Base-by-base conservation (phyloP, 2,329 filamentous ascomycete species). In the Metarhizium brunneum region DNA sequence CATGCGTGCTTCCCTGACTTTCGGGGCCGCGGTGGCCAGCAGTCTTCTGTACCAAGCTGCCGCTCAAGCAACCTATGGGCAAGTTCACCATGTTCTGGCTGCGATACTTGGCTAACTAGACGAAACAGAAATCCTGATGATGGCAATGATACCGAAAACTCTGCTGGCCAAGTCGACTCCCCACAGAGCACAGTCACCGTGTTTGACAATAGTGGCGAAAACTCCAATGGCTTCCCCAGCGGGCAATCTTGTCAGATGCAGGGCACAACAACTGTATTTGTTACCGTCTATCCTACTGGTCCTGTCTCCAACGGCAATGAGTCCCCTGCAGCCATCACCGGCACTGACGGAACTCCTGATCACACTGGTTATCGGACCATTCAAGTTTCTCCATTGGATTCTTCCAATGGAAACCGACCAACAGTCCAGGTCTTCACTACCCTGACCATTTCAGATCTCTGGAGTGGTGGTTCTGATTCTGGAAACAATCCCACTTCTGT, bases 201-300 rank as follows among this genome's bases (percentile, higher is more conserved):
- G 29, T 54, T 45, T 20, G 52, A 49, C 36, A 52, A 53, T 40
- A 47, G 47, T 35, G 54, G 57, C 6, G 29, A 54, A 40, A 52
- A 50, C 40, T 54, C 58, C 4, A 55, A 45, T 30, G 57, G 47
- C 35, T 43, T 48, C 4, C 29, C 50, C 38, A 50, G 48, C 50
- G 59, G 47, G 45, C 62, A 66, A 50, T 75, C 70, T 29, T 80
- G 78, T 60, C 66, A 70, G 58, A 57, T 68, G 45, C 62, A 69
- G 56, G 64, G 65, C 7, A 73, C 72, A 40, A 71, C 69, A 40
- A 80, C 77, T 43, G 70, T 80, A 58, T 76, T 78, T 60, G 65
- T 81, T 59, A 79, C 78, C 38, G 67, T 79, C 52, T 69, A 68
- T 53, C 69, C 72, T 14, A 64, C 66, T 56, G 64, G 61, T 48